Conservation (phyloP, 768 basidiomycete genomes). For the Suillus spraguei region DNA sequence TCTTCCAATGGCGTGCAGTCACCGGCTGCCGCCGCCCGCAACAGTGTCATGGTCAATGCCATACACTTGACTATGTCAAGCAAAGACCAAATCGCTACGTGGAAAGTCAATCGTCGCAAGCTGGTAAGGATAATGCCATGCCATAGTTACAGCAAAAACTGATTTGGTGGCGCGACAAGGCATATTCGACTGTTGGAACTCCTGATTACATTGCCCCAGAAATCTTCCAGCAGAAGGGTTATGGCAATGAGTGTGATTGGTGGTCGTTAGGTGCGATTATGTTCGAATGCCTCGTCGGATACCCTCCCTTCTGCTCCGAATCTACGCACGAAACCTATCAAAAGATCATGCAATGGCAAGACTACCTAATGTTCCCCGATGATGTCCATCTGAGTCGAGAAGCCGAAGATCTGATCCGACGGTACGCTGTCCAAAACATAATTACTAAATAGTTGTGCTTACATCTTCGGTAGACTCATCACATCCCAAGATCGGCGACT, state of each 20-base stretch:
- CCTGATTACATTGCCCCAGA: conserved; percentile 98
- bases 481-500: conserved; percentile 81
- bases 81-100: conserved; percentile 94
- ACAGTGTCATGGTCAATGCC: conserved; percentile 96
- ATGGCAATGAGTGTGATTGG: conserved; percentile 98
- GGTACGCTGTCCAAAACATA: conserved; percentile 48
- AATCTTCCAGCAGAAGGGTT: conserved; percentile 96
- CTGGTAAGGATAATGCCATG: conserved; percentile 54
- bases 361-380: conserved; percentile 86
- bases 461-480: conserved; percentile 60
- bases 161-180: conserved; percentile 45
- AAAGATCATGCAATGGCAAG: conserved; percentile 95
- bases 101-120: conserved; percentile 98
- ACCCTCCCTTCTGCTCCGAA: conserved; percentile 95
- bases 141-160: background rate
- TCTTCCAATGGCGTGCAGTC: conserved; percentile 50
- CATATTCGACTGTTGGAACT: conserved; percentile 97
- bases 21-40: conserved; percentile 58
- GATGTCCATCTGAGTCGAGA: conserved; percentile 92
- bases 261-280: conserved; percentile 99
- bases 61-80: conserved; percentile 95
- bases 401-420: conserved; percentile 84
- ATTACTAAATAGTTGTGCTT: background rate
- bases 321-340: conserved; percentile 97
- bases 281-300: conserved; percentile 98